Base-by-base conservation (phyloP, 2,329 filamentous ascomycete genomes). In the Didymella arachidicola region DNA sequence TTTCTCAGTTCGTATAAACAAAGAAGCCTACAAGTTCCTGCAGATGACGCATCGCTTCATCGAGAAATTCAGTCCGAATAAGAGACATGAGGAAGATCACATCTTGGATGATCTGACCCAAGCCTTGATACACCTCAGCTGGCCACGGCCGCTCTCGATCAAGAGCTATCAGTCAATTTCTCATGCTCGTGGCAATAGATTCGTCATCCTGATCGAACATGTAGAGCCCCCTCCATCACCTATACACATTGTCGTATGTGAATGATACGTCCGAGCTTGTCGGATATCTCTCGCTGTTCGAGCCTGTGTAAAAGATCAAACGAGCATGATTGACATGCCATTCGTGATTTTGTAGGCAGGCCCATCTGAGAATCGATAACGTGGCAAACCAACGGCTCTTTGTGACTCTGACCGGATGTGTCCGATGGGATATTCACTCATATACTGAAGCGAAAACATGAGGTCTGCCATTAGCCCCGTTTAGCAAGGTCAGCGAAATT, bases 51-150 rank as follows among this genome's bases (percentile, higher is more conserved):
- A 59, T 42, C 1, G 54, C 57, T 36, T 64, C 57, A 5, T 48
- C 41, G 8, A 64, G 27, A 19, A 64, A 60, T 7, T 53, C 47
- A 1, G 39, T 41, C 39, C 59, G 55, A 16, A 22, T 57, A 8
- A 27, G 42, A 8, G 18, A 53, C 2, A 60, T 18, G 22, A 60
- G 27, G 16, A 50, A 45, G n/a, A 60, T 53, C 1, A 50, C 47
- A 26, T 60, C 47, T 4, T 46, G 42, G 12, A 64, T 32, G 12
- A 64, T 34, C 16, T 62, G 54, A 4, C 57, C 54, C 4, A 49
- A 36, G 2, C 57, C 60, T 26, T 41, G 32, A 36, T 57, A 44
- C 16, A 43, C 29, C 30, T 63, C 60, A 22, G 26, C 29, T 4
- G 32, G 16, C 2, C 12, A 1, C 12, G 46, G 49, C n/a, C 22